These are phyloP conservation scores for Fragilariopsis cylindrus DNA, from an alignment of 108 stramenopile species.

Conservation along the genomic window DNA sequence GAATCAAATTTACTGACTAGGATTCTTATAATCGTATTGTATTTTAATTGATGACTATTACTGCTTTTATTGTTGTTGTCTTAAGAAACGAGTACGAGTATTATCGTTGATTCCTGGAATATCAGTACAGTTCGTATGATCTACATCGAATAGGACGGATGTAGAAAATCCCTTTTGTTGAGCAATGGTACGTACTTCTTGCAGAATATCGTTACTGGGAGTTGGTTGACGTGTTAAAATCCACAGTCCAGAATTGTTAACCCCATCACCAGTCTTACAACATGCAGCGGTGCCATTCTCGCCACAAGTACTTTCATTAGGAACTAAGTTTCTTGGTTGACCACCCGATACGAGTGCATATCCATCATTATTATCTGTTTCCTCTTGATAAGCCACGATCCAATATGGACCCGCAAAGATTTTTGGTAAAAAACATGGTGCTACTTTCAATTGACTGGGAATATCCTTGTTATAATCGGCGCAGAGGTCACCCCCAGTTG, in stretches of 20 bases:
- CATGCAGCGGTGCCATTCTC: neutral
- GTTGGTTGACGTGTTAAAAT: constrained; percentile 38
- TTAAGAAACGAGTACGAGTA: too few relatives aligned
- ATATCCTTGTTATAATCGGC: constrained; percentile 20
- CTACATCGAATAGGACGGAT: constrained; percentile 46
- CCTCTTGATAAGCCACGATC: constrained; percentile 54
- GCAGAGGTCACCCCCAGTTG: constrained; percentile 34
- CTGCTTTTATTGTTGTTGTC: too few relatives aligned
- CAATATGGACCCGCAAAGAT: constrained; percentile 51
- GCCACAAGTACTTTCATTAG: constrained; percentile 7
- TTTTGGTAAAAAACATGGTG: constrained; percentile 53
- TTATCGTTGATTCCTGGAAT: constrained; percentile 5
- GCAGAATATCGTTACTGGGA: constrained; percentile 28
- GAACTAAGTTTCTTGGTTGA: constrained; percentile 31
- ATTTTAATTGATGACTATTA: too few relatives aligned
- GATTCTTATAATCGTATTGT: too few relatives aligned
- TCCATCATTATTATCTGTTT: constrained; percentile 21
- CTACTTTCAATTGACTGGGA: constrained; percentile 46
- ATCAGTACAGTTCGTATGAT: constrained; percentile 26
- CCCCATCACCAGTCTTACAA: constrained; percentile 23
- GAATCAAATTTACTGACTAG: too few relatives aligned
- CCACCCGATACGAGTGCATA: constrained; percentile 57
- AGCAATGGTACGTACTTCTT: constrained; percentile 37
- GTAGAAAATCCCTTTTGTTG: constrained; percentile 44
- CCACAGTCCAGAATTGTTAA: constrained; percentile 48